Conservation (phyloP, 257 asterid species). For the Mentha longifolia region DNA sequence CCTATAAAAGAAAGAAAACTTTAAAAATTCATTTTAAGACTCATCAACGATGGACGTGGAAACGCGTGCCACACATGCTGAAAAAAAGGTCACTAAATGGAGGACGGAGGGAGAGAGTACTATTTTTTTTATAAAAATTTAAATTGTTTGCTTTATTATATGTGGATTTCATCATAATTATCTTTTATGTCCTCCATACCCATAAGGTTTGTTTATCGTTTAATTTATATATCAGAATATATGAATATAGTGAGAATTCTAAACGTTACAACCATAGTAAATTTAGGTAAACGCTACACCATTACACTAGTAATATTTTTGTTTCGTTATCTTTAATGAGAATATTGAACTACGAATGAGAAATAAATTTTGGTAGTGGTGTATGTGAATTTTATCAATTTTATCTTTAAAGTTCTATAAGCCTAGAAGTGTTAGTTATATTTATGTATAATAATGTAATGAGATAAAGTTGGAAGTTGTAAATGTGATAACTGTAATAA, state of each 20-base stretch:
- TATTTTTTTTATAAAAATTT: too few species aligned
- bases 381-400: not conserved
- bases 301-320: not conserved
- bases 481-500: not conserved
- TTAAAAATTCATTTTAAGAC: too few species aligned
- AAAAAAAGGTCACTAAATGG: too few species aligned
- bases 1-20: too few species aligned
- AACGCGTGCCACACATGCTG: too few species aligned
- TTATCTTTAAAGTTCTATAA: not conserved
- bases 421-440: not conserved
- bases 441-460: not conserved
- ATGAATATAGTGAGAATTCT: not conserved
- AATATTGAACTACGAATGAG: not conserved
- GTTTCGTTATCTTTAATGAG: not conserved
- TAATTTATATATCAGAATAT: not conserved
- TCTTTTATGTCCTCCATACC: not conserved
- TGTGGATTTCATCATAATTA: not conserved
- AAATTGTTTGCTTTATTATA: not conserved
- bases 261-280: not conserved
- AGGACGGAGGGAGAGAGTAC: too few species aligned
- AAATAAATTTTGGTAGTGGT: not conserved
- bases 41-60: too few species aligned
- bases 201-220: conserved; percentile 1
- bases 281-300: not conserved
- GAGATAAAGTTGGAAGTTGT: not conserved